Evolutionary conservation across 805 yeast genomes (phyloP).

Genomic region (Metschnikowia corniflorae): DNA sequence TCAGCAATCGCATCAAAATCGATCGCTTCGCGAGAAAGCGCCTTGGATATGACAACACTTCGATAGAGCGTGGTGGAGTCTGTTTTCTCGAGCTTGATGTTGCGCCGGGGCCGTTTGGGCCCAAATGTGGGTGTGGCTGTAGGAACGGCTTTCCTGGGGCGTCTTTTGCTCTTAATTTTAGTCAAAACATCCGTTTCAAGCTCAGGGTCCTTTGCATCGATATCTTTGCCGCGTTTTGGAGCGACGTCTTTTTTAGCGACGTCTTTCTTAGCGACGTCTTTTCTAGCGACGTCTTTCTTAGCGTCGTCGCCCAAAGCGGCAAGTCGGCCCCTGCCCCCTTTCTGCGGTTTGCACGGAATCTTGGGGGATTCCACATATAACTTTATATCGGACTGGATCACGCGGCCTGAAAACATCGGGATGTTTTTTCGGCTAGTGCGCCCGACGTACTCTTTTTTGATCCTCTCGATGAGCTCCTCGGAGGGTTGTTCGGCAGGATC

Average conservation of each 20-base stretch:
- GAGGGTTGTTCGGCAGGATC: conserved; percentile 29
- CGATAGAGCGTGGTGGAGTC: conserved; percentile 58
- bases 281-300: not conserved
- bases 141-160: conserved; percentile 14
- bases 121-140: conserved; percentile 2
- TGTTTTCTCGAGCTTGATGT: conserved; percentile 31
- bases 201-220: conserved; percentile 1
- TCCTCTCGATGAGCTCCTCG: conserved; percentile 25
- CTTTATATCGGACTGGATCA: conserved; percentile 15
- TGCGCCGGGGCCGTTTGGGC: conserved; percentile 17
- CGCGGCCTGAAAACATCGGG: conserved; percentile 10
- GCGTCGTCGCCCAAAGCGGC: conserved; percentile 10
- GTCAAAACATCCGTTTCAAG: conserved; percentile 9
- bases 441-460: conserved; percentile 18
- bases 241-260: not conserved
- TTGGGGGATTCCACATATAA: conserved; percentile 12
- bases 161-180: conserved; percentile 11
- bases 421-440: conserved; percentile 8
- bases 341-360: conserved; percentile 1
- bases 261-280: not conserved
- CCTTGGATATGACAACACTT: conserved; percentile 63
- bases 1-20: conserved; percentile 62
- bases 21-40: conserved; percentile 52
- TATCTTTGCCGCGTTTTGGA: not conserved
- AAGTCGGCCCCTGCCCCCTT: conserved; percentile 10